A percentile compares a stretch with the other conserved stretches of the same genome.
These are phyloP conservation scores for Pachyrhizus erosus DNA, from an alignment of 306 rosid species.

Conservation along the genomic window DNA sequence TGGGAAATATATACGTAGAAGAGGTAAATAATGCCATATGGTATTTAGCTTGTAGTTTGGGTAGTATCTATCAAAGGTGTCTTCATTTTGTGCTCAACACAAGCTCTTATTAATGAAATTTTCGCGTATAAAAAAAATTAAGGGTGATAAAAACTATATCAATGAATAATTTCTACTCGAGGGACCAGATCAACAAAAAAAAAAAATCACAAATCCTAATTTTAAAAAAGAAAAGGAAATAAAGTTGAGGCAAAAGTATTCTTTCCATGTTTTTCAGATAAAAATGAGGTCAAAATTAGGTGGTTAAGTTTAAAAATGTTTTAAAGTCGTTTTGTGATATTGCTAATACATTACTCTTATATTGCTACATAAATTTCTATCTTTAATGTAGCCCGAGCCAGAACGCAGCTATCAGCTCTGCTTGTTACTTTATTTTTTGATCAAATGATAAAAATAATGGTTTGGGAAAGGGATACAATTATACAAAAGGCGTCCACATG, in stretches of 20 bases:
- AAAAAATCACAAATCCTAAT: background rate
- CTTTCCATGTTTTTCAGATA: background rate
- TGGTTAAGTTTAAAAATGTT: background rate
- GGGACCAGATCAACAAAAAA: background rate
- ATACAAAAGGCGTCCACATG: background rate
- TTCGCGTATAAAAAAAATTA: too few relatives aligned
- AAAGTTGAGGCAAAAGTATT: background rate
- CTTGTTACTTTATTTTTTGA: background rate
- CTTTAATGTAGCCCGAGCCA: background rate
- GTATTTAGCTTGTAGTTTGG: too few relatives aligned
- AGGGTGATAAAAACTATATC: too few relatives aligned
- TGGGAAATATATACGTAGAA: too few relatives aligned
- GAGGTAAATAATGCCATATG: too few relatives aligned
- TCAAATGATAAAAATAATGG: background rate
- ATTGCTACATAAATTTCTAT: background rate
- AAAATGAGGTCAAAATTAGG: background rate
- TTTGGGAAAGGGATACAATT: background rate
- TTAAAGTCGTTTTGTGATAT: background rate
- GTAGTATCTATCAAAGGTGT: too few relatives aligned
- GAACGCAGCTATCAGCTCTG: background rate
- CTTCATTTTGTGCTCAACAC: too few relatives aligned
- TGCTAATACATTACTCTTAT: background rate
- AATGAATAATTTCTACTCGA: too few relatives aligned
- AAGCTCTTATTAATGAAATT: too few relatives aligned
- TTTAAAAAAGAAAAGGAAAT: background rate